A percentile compares a stretch with the other conserved stretches of the same genome.
phyloP scores from a whole-genome alignment of 1,139 yeast genomes.

The Yarrowia galli region DNA sequence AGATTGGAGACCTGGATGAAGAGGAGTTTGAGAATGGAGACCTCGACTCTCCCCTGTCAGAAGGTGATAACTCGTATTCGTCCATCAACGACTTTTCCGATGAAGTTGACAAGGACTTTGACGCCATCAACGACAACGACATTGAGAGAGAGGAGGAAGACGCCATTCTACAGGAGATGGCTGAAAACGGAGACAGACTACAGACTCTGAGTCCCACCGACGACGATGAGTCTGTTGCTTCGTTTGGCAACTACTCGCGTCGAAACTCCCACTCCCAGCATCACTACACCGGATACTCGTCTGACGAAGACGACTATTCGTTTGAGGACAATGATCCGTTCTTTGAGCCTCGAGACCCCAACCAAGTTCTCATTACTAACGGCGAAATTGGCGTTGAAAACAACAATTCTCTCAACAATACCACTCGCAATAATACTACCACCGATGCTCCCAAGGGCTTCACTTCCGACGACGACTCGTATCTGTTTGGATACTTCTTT shows the following conservation, averaged over 20 bases:
- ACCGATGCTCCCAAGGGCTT: conserved; percentile 39
- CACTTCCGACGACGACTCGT: conserved; percentile 52
- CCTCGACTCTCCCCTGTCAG: conserved; percentile 35
- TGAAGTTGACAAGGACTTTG: conserved; percentile 44
- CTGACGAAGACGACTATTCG: conserved; percentile 43
- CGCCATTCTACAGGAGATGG: conserved; percentile 51
- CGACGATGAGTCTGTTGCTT: conserved; percentile 50
- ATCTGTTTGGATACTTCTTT: conserved; percentile 54
- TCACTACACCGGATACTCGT: conserved; percentile 30
- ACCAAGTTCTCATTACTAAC: conserved; percentile 41
- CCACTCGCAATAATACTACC: conserved; percentile 38
- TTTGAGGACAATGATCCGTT: conserved; percentile 48
- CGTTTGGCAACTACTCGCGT: conserved; percentile 40
- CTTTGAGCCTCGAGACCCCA: conserved; percentile 46
- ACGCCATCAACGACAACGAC: conserved; percentile 44
- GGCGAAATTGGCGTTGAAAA: conserved; percentile 32
- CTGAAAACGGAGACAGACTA: conserved; percentile 44
- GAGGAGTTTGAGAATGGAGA: conserved; percentile 39
- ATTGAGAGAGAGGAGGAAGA: conserved; percentile 52
- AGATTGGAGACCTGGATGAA: conserved; percentile 50
- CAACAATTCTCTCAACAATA: conserved; percentile 14
- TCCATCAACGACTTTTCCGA: conserved; percentile 39
- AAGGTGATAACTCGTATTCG: conserved; percentile 38
- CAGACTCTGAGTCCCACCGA: conserved; percentile 46
- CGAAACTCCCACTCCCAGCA: conserved; percentile 38